Evolutionary conservation across 352 stramenopile genomes (phyloP), one percentile per base, ranked within the genome.

Genomic region (Pythium diclinum): DNA sequence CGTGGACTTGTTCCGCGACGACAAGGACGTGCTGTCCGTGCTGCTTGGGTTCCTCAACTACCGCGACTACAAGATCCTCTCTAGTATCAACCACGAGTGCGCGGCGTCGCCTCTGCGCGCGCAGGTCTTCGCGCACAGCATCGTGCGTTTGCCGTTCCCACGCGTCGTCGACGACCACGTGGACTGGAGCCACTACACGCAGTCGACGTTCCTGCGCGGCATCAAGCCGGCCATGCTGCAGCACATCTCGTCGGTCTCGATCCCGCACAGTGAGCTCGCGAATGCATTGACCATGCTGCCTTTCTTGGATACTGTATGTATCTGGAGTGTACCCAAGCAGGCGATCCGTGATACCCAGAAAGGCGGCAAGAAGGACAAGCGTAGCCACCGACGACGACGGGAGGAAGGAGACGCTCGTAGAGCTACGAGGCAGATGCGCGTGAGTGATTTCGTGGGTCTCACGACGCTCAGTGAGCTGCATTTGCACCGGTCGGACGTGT

Each of bases 21-120:
- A 69, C 63, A 69, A 63, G 56, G 63, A 69, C 56, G 63, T 69
- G 56, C 63, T 69, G n/a, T 69, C 63, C 30, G 63, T 69, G 47
- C 56, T 69, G 36, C 56, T 69, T 34, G 36, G 56, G 9, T 69
- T 69, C 63, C 51, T 69, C 23, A 60, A 56, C 63, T 69, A 65
- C 63, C 63, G 42, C 40, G 63, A 69, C 63, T 56, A 53, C 36
- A 69, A 69, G 56, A 56, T 33, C 17, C 56, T 69, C 55, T 69
- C 63, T n/a, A 69, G 63, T 51, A 34, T 69, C 56, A 38, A 69
- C 56, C 56, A 40, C 47, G 44, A 58, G 56, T 53, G 56, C 56
- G 56, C 51, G 17, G 19, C 30, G 48, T 69, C 63, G 63, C 51
- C 63, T 44, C 36, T 69, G 51, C 63, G 63, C 30, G 63, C 63